These are phyloP conservation scores for Agaricus subrufescens DNA, from an alignment of 768 basidiomycete genomes.

Conservation along the genomic window DNA sequence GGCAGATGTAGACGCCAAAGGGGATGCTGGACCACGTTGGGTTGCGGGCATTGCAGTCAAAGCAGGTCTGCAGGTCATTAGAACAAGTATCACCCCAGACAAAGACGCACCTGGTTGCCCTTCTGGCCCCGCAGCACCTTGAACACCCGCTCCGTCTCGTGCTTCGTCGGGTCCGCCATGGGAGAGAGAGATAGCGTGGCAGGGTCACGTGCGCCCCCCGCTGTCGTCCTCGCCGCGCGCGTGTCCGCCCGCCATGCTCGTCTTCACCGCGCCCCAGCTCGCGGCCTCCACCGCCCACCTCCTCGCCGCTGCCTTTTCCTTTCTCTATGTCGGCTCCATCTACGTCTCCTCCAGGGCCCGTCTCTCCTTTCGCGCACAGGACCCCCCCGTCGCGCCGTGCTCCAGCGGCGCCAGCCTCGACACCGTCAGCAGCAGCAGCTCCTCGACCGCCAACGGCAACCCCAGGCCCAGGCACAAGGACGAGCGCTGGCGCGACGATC, in stretches of 20 bases:
- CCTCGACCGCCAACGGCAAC: slow-evolving; percentile 23
- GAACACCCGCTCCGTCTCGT: slow-evolving; percentile 86
- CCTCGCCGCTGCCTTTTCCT: slow-evolving; percentile 55
- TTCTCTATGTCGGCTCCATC: slow-evolving; percentile 77
- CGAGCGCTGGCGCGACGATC: slow-evolving; percentile 75
- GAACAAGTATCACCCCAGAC: neutral
- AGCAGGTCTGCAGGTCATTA: slow-evolving; percentile 50
- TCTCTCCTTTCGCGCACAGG: slow-evolving; percentile 32
- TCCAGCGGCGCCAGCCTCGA: neutral
- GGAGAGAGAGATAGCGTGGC: slow-evolving; percentile 9
- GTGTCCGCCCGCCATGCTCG: neutral
- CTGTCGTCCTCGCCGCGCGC: neutral
- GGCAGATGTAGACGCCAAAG: slow-evolving; percentile 94
- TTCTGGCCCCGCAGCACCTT: slow-evolving; percentile 78
- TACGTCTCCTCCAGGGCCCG: slow-evolving; percentile 70
- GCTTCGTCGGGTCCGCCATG: slow-evolving; percentile 78
- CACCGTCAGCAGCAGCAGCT: neutral
- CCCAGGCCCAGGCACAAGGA: slow-evolving; percentile 20
- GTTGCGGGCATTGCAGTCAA: slow-evolving; percentile 93
- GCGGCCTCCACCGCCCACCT: slow-evolving; percentile 28
- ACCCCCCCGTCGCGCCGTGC: too few species aligned
- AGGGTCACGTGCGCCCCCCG: slow-evolving; percentile 4
- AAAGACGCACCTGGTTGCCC: slow-evolving; percentile 68
- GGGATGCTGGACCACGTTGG: slow-evolving; percentile 98
- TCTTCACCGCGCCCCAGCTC: neutral